These are phyloP conservation scores for Suhomyces coccinellae DNA, from an alignment of 1,139 yeast species.

Conservation along the genomic window DNA sequence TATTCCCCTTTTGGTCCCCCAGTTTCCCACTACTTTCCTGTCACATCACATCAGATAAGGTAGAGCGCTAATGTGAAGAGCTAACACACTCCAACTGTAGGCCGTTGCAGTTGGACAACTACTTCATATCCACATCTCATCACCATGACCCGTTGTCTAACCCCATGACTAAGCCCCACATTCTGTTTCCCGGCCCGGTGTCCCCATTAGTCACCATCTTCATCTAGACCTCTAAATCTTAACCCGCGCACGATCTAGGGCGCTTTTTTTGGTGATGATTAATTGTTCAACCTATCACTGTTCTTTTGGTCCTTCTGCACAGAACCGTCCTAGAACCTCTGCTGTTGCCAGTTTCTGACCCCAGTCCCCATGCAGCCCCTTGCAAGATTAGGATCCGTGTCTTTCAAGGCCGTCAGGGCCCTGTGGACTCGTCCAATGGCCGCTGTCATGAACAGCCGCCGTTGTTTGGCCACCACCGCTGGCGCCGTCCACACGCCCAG, in stretches of 20 bases:
- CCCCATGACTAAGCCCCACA: too few relatives aligned
- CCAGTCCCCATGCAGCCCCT: slow-evolving; percentile 1
- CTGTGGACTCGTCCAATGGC: neutral
- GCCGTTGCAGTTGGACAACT: too few relatives aligned
- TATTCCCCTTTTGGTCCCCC: too few relatives aligned
- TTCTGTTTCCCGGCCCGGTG: too few relatives aligned
- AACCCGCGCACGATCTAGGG: slow-evolving; percentile 4
- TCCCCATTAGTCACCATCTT: neutral
- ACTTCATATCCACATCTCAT: too few relatives aligned
- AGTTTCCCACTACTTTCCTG: too few relatives aligned
- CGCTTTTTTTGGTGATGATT: slow-evolving; percentile 8
- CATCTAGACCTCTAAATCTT: neutral
- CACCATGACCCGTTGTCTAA: too few relatives aligned
- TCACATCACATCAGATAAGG: too few relatives aligned
- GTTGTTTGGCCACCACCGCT: slow-evolving; percentile 17
- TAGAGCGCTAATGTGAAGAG: too few relatives aligned
- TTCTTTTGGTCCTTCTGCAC: neutral
- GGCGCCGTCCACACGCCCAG: slow-evolving; percentile 23
- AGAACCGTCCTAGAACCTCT: neutral
- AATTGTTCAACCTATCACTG: neutral
- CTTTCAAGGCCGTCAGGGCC: neutral
- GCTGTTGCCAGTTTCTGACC: neutral
- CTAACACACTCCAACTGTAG: too few relatives aligned
- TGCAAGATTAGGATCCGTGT: slow-evolving; percentile 2
- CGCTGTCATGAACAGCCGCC: neutral